Evolutionary conservation across 2,329 filamentous ascomycete genomes (phyloP).

Genomic region (Microsporum canis): DNA sequence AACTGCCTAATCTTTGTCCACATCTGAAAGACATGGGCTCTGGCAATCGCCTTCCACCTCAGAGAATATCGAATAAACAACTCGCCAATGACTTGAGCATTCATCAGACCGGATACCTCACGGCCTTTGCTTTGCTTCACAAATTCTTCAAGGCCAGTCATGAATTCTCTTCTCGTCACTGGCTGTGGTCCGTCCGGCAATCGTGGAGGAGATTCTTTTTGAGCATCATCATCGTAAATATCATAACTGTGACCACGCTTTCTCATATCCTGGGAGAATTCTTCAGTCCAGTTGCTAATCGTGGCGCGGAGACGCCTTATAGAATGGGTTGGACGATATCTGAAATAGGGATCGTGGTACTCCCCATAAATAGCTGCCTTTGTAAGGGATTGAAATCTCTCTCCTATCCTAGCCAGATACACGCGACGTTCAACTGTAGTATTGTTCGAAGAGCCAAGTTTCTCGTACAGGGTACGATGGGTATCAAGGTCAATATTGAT

Average conservation of each 20-base stretch:
- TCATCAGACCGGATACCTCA: constrained; percentile 32
- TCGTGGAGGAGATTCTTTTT: constrained; percentile 6
- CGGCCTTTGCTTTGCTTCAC: constrained; percentile 14
- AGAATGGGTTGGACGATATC: constrained; percentile 9
- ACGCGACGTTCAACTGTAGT: constrained; percentile 15
- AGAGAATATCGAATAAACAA: constrained; percentile 32
- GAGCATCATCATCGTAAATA: constrained; percentile 11
- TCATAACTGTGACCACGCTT: constrained; percentile 16
- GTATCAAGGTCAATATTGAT: constrained; percentile 24
- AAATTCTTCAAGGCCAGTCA: constrained; percentile 10
- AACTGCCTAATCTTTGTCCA: constrained; percentile 16
- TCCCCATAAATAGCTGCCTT: constrained; percentile 18
- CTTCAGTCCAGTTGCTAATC: constrained; percentile 17
- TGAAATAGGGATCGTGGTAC: constrained; percentile 19
- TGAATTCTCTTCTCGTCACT: constrained; percentile 12
- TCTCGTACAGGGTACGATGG: constrained; percentile 22
- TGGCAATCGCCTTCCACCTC: constrained; percentile 26
- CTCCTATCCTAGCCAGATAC: constrained; percentile 17
- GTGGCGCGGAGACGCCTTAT: constrained; percentile 16
- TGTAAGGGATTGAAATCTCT: constrained; percentile 15
- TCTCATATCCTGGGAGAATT: constrained; percentile 17
- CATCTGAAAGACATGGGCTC: constrained; percentile 13
- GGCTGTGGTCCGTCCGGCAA: constrained; percentile 13
- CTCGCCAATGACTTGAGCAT: constrained; percentile 30
- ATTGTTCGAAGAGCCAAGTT: constrained; percentile 19